Base-by-base conservation (phyloP, 768 basidiomycete genomes). In the Rhodotorula taiwanensis region DNA sequence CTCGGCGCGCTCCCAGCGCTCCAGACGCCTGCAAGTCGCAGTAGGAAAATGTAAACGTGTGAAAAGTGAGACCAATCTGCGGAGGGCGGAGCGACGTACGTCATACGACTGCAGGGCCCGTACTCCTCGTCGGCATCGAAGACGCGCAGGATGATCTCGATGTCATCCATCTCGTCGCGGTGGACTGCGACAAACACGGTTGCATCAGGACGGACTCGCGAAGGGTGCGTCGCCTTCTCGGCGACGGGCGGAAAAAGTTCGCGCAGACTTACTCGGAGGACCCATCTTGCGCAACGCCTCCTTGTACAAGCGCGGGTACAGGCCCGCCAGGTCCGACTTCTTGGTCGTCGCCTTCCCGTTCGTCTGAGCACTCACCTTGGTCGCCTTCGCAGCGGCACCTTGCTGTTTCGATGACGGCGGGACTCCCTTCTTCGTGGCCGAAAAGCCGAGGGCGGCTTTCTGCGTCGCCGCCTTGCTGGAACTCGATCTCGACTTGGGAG, bases 1-100 rank as follows among this genome's bases (percentile, higher is more conserved):
- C 31, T 84, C 75, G 0, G 93, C 93, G 52, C 92, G 80, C 72
- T 92, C 83, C 89, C 91, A 97, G 43, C 93, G 80, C 65, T 92
- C 84, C 20, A 94, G 76, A 33, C 92, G 83, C 44, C 76, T 75
- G 47, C 7, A 23, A 70, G n/a, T n/a, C n/a, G n/a, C n/a, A n/a
- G n/a, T n/a, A n/a, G n/a, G n/a, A n/a, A n/a, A n/a, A n/a, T n/a
- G n/a, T n/a, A n/a, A n/a, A n/a, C n/a, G n/a, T n/a, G n/a, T n/a
- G 14, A 14, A n/a, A 42, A 27, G n/a, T 8, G n/a, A 7, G n/a
- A 4, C 4, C n/a, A 45, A 11, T 2, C 20, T 3, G 47, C 5
- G 15, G 25, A 27, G 47, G 8, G 9, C 11, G 10, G 45, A 15
- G 50, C 25, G 60, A 44, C 58, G 50, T 10, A 54, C 55, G 58